Percentiles rank a stretch among this genome's conserved stretches.
phyloP scores from a whole-genome alignment of 495 filamentous ascomycete species.

The Neurospora tetrasperma region DNA sequence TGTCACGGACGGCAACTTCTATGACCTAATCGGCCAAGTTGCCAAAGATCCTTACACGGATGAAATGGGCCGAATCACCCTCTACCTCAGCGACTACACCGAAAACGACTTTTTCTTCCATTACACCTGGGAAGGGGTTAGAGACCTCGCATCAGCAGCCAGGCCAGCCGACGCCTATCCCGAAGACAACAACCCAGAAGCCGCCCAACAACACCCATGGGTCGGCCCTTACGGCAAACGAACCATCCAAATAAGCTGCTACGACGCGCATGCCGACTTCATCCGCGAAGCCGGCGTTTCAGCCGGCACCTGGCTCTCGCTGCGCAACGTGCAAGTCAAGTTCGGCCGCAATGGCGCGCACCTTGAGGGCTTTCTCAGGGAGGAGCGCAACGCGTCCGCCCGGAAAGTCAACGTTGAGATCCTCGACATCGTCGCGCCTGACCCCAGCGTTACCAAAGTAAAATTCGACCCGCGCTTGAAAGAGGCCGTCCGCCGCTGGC shows the following conservation, averaged over 20 bases:
- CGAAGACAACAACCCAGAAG: conserved; percentile 19
- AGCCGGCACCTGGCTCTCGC: conserved; percentile 46
- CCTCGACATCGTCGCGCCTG: conserved; percentile 13
- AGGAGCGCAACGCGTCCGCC: conserved; percentile 40
- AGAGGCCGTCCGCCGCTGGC: conserved; percentile 52
- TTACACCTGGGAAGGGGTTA: conserved; percentile 37
- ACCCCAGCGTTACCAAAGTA: conserved; percentile 6
- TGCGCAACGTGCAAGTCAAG: conserved; percentile 69
- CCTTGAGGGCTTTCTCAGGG: conserved; percentile 64
- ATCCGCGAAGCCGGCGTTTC: conserved; percentile 42
- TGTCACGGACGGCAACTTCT: conserved; percentile 44
- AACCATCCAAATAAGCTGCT: conserved; percentile 63
- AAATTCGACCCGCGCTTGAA: conserved; percentile 45
- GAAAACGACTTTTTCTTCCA: conserved; percentile 50
- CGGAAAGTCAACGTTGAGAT: conserved; percentile 43
- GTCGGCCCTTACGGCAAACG: conserved; percentile 67
- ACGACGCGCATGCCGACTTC: conserved; percentile 53
- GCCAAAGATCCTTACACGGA: conserved; percentile 47
- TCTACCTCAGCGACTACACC: conserved; percentile 88
- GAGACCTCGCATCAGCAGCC: conserved; percentile 23
- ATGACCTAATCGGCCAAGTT: conserved; percentile 68
- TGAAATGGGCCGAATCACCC: conserved; percentile 37
- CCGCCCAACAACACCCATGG: conserved; percentile 36
- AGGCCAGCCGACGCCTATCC: conserved; percentile 17
- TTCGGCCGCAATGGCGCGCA: conserved; percentile 35